phyloP scores from a whole-genome alignment of 768 basidiomycete species.

The Thelephora ganbajun region DNA sequence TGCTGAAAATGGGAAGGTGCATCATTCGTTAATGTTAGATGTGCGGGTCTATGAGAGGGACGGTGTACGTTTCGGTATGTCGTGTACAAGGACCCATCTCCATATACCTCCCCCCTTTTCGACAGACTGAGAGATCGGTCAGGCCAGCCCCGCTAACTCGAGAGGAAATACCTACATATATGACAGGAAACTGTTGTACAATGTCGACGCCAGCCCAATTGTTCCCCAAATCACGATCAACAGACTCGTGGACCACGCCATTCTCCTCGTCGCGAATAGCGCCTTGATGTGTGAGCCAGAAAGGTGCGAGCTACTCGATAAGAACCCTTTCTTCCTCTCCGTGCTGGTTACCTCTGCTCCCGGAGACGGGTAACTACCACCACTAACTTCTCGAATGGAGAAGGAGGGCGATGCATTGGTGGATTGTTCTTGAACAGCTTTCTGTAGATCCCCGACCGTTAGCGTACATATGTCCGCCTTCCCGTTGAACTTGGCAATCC shows the following conservation, averaged over 20 bases:
- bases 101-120: slow-evolving; percentile 21
- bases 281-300: slow-evolving; percentile 33
- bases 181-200: slow-evolving; percentile 25
- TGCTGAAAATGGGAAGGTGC: slow-evolving; percentile 26
- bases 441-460: slow-evolving; percentile 29
- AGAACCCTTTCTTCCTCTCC: slow-evolving; percentile 10
- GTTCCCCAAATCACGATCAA: slow-evolving; percentile 31
- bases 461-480: slow-evolving; percentile 19
- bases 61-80: slow-evolving; percentile 23
- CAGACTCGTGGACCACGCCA: slow-evolving; percentile 54
- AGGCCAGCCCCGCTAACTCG: neutral
- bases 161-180: slow-evolving; percentile 14
- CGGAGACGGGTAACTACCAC: neutral
- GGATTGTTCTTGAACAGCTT: slow-evolving; percentile 13
- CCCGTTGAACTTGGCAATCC: slow-evolving; percentile 38
- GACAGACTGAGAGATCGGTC: slow-evolving; percentile 13
- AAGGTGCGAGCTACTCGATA: slow-evolving; percentile 29
- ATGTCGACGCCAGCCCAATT: slow-evolving; percentile 21
- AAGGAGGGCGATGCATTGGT: slow-evolving; percentile 7
- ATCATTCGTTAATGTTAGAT: neutral
- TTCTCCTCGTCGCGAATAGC: slow-evolving; percentile 46
- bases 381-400: slow-evolving; percentile 2
- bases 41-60: neutral
- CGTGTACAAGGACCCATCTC: slow-evolving; percentile 20
- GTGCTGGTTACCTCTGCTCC: neutral